These are phyloP conservation scores for Cystobasidium pallidum DNA, from an alignment of 1,284 basidiomycete genomes.

Conservation along the genomic window DNA sequence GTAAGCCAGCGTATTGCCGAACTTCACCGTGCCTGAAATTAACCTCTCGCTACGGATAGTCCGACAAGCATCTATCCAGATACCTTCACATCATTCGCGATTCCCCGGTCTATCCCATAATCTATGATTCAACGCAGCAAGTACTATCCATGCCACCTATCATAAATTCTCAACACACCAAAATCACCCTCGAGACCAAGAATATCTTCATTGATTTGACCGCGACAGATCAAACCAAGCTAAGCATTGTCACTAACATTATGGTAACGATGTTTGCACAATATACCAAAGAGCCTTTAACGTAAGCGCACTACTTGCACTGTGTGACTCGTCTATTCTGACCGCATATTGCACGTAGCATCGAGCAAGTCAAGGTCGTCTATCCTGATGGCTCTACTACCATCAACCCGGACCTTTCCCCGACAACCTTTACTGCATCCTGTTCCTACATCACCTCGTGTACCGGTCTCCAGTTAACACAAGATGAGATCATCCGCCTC, in stretches of 20 bases:
- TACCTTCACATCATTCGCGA: conserved; percentile 93
- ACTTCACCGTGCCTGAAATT: not conserved
- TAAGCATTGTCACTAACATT: conserved; percentile 92
- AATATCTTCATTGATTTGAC: conserved; percentile 98
- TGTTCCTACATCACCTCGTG: conserved; percentile 94
- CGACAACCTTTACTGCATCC: conserved; percentile 72
- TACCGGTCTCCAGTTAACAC: conserved; percentile 75
- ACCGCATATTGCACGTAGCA: conserved; percentile 60
- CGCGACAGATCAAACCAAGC: conserved; percentile 96
- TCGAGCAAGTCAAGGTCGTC: conserved; percentile 85
- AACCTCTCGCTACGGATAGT: conserved; percentile 60
- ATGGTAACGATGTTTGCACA: conserved; percentile 96
- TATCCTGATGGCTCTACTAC: conserved; percentile 71
- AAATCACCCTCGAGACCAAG: conserved; percentile 90
- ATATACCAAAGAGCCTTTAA: conserved; percentile 88
- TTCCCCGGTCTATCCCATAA: conserved; percentile 95
- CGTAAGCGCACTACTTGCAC: conserved; percentile 63
- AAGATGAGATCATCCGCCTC: conserved; percentile 67
- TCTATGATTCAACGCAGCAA: conserved; percentile 83
- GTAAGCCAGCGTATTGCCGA: conserved; percentile 58
- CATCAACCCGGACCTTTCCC: conserved; percentile 79
- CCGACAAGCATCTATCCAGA: conserved; percentile 84
- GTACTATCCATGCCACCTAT: conserved; percentile 98
- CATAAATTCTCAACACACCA: conserved; percentile 96
- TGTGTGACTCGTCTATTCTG: not conserved